Conservation (phyloP, 805 yeast genomes). For the Cyberlindnera subsufficiens region DNA sequence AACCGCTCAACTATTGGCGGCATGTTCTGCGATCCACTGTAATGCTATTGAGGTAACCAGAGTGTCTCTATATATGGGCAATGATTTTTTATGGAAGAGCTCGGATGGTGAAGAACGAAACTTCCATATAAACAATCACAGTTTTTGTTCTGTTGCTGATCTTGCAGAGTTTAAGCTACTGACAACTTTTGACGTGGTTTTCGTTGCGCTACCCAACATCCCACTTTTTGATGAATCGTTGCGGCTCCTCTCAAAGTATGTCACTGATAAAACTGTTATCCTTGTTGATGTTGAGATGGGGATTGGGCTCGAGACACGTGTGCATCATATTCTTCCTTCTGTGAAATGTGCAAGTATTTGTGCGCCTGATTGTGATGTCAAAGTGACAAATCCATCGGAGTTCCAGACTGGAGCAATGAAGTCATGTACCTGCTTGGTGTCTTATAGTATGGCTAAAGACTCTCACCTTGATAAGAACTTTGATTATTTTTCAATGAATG, state of each 20-base stretch:
- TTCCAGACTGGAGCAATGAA: not conserved
- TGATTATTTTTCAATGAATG: not conserved
- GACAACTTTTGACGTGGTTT: slow-evolving; percentile 6
- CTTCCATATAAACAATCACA: not conserved
- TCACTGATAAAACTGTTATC: slow-evolving; percentile 2
- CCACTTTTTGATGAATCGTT: slow-evolving; percentile 5
- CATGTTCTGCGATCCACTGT: slow-evolving; percentile 1
- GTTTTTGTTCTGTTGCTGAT: slow-evolving; percentile 1
- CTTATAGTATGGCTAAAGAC: not conserved
- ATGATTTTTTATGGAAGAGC: not conserved
- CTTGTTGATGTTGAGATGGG: slow-evolving; percentile 11
- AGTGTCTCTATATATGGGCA: slow-evolving; percentile 1
- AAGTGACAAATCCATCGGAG: not conserved
- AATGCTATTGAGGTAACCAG: slow-evolving; percentile 1
- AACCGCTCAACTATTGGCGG: slow-evolving; percentile 7
- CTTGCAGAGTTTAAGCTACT: not conserved
- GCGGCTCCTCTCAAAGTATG: not conserved
- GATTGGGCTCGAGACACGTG: not conserved
- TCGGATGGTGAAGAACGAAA: not conserved
- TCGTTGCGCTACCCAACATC: slow-evolving; percentile 9
- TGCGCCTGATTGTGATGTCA: slow-evolving; percentile 1
- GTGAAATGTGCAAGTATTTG: not conserved
- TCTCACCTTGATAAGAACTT: not conserved
- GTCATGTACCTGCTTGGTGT: not conserved
- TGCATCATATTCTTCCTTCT: not conserved